Evolutionary conservation across 192 early-diverging fungal species (phyloP).

Genomic region (Mortierella antarctica): DNA sequence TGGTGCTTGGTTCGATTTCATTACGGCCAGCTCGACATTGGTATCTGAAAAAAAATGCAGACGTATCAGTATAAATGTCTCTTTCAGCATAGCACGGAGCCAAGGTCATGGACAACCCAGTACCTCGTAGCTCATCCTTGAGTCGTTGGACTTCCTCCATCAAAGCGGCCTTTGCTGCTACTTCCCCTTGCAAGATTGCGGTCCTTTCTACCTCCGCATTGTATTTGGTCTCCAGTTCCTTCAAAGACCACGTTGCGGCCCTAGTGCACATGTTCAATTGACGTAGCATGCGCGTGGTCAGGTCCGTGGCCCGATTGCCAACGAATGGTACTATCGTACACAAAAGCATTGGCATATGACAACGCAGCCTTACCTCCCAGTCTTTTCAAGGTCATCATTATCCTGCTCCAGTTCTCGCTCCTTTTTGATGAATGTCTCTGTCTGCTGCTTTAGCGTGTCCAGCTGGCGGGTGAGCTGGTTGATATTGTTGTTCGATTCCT

Average conservation of each 20-base stretch:
- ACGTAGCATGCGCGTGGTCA: conserved; percentile 9
- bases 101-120: neutral
- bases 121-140: conserved; percentile 79
- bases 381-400: conserved; percentile 82
- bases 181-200: conserved; percentile 73
- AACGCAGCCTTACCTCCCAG: conserved; percentile 58
- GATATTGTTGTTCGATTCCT: conserved; percentile 73
- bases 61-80: neutral
- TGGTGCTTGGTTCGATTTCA: conserved; percentile 58
- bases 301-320: neutral
- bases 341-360: neutral
- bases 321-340: neutral
- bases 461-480: conserved; percentile 80
- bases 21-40: conserved; percentile 63
- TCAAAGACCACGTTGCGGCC: conserved; percentile 72
- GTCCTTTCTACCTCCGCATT: conserved; percentile 78
- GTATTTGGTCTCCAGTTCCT: conserved; percentile 76
- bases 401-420: conserved; percentile 81
- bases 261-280: conserved; percentile 47
- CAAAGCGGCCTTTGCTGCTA: conserved; percentile 73
- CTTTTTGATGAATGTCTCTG: conserved; percentile 76
- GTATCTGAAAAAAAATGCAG: conserved; percentile 48
- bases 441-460: conserved; percentile 74
- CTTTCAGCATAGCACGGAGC: neutral
- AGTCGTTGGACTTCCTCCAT: conserved; percentile 80